Percentiles rank a stretch among this genome's conserved stretches.
phyloP scores from a whole-genome alignment of 2,329 filamentous ascomycete genomes.

The Aplosporella prunicola region DNA sequence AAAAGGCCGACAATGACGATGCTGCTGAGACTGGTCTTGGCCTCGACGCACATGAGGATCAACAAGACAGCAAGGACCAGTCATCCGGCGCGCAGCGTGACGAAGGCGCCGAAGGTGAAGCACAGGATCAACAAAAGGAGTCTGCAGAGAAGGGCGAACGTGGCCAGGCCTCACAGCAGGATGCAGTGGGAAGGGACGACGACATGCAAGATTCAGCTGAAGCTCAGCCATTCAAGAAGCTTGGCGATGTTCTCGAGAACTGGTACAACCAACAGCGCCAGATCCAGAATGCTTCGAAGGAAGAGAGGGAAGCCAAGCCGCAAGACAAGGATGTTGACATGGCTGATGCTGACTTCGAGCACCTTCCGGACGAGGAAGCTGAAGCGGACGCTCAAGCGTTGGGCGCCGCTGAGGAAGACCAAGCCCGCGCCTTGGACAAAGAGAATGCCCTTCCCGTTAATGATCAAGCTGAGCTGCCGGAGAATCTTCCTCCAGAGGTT shows the following conservation, averaged over 20 bases:
- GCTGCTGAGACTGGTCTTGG: constrained; percentile 56
- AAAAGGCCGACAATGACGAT: constrained; percentile 38
- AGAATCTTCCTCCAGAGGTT: constrained; percentile 22
- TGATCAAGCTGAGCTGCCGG: constrained; percentile 34
- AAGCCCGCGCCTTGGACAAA: constrained; percentile 76
- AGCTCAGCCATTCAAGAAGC: constrained; percentile 77
- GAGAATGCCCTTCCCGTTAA: constrained; percentile 73
- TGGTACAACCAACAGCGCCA: constrained; percentile 87
- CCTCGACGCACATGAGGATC: constrained; percentile 51
- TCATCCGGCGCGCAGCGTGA: constrained; percentile 52
- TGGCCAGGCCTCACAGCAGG: constrained; percentile 25
- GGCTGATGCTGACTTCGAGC: constrained; percentile 79
- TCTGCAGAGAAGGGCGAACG: constrained; percentile 53
- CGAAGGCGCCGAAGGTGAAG: constrained; percentile 56
- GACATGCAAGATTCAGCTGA: constrained; percentile 32
- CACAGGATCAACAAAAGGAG: constrained; percentile 54
- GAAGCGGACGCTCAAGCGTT: constrained; percentile 84
- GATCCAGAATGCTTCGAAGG: constrained; percentile 48
- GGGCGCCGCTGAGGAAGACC: constrained; percentile 78
- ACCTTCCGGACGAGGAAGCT: constrained; percentile 74
- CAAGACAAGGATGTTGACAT: constrained; percentile 56
- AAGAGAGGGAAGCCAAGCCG: constrained; percentile 41
- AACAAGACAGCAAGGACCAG: constrained; percentile 48
- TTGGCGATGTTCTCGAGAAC: constrained; percentile 83
- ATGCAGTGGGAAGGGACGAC: constrained; percentile 28